phyloP scores from a whole-genome alignment of 2,329 filamentous ascomycete genomes.

The Monosporascus sp. region DNA sequence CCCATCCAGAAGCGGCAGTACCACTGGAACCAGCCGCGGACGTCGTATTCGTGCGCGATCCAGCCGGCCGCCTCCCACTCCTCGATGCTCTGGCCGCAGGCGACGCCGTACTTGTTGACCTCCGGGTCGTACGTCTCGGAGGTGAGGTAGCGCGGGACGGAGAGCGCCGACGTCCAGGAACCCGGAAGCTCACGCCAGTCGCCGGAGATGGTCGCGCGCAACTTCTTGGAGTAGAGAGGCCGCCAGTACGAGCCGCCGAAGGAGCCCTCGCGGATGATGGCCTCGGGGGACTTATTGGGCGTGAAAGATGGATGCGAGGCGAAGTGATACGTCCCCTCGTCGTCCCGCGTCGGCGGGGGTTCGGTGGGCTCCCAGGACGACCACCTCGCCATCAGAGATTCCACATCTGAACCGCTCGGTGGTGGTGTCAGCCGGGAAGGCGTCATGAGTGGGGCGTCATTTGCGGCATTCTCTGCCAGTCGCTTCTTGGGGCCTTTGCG shows the following conservation, averaged over 20 bases:
- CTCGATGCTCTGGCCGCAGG: slow-evolving; percentile 48
- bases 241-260: slow-evolving; percentile 49
- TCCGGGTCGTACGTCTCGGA: slow-evolving; percentile 36
- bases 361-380: slow-evolving; percentile 36
- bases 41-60: slow-evolving; percentile 48
- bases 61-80: slow-evolving; percentile 50
- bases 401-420: slow-evolving; percentile 8
- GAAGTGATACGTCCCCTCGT: slow-evolving; percentile 40
- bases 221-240: slow-evolving; percentile 36
- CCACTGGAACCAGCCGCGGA: slow-evolving; percentile 53
- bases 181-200: slow-evolving; percentile 42
- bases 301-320: slow-evolving; percentile 35
- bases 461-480: neutral
- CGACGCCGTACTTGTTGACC: slow-evolving; percentile 47
- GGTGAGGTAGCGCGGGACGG: slow-evolving; percentile 33
- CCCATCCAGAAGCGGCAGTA: slow-evolving; percentile 48
- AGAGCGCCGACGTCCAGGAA: slow-evolving; percentile 36
- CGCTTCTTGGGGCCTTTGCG: slow-evolving; percentile 1
- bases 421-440: neutral
- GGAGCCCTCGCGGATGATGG: slow-evolving; percentile 44
- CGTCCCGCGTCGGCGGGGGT: slow-evolving; percentile 33
- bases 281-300: slow-evolving; percentile 48
- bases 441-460: neutral
- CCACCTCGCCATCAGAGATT: slow-evolving; percentile 31
- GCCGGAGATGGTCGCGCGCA: slow-evolving; percentile 34